Evolutionary conservation across 164 flowering plant species (phyloP), one percentile per base, ranked within the genome.

Genomic region (Liquidambar formosana): DNA sequence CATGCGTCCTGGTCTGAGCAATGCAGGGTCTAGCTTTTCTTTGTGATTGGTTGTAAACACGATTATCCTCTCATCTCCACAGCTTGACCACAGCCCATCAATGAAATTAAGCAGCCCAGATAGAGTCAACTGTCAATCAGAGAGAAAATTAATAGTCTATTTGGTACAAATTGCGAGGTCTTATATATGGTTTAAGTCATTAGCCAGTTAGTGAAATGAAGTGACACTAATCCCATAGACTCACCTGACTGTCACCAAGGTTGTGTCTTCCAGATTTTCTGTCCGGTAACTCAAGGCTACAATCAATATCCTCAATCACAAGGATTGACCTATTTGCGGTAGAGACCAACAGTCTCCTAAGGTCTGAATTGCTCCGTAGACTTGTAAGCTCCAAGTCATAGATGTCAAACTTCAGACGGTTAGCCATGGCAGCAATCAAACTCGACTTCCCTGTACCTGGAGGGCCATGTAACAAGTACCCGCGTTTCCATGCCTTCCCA

Each of bases 381-480:
- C 46, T 57, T 6, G 77, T 26, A n/a, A 77, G 77, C 64, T 73
- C 74, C 64, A 77, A 26, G 57, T 77, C 80, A 63, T 73, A 77
- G 15, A 77, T 61, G 48, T 73, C 47, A 21, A 74, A 74, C 19
- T 69, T 69, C 23, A 69, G 58, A 23, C 69, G 61, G 33, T 76
- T 71, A 8, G 79, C 79, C 75, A 76, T 76, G 49, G 79, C 79
- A 3, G 75, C 79, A 38, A 76, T 53, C 79, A 76, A 69, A 63
- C 75, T 76, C 1, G 84, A 77, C 54, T 80, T 80, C 0, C 77
- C 76, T 2, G 76, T 73, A 9, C 67, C 71, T 5, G 75, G 71
- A 51, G 75, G 75, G 0, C 75, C 76, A 51, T 69, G 58, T 53
- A 75, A 57, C 57, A 75, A 53, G 10, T 75, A 75, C 27, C 77